Evolutionary conservation across 1,284 basidiomycete species (phyloP).

Genomic region (Vanrija sp.): DNA sequence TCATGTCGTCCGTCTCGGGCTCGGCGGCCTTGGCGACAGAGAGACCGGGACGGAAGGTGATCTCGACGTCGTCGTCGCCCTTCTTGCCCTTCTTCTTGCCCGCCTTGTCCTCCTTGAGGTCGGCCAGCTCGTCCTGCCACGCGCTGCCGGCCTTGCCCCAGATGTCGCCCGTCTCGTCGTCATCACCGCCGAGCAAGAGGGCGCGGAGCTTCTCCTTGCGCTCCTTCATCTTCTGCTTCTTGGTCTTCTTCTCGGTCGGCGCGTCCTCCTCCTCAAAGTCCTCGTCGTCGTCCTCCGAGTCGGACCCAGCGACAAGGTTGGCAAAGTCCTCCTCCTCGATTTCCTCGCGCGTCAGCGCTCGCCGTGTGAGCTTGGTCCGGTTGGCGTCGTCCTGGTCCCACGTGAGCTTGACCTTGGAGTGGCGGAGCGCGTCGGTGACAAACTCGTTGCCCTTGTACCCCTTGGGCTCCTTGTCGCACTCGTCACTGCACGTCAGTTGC

Average conservation of each 20-base stretch:
- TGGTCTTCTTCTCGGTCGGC: constrained; percentile 34
- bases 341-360: constrained; percentile 71
- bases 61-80: constrained; percentile 73
- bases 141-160: constrained; percentile 58
- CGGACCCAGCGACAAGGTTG: constrained; percentile 74
- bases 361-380: constrained; percentile 73
- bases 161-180: constrained; percentile 58
- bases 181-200: constrained; percentile 63
- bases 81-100: constrained; percentile 19
- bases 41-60: constrained; percentile 85
- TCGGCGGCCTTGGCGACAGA: constrained; percentile 47
- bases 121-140: constrained; percentile 22
- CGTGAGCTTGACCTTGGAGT: constrained; percentile 95
- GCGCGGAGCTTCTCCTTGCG: constrained; percentile 63
- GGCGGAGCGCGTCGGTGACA: constrained; percentile 92
- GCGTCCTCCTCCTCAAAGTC: constrained; percentile 47
- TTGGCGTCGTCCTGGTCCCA: constrained; percentile 99
- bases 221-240: constrained; percentile 49
- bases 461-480: constrained; percentile 65
- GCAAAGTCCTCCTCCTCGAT: constrained; percentile 85
- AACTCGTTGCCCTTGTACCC: constrained; percentile 86
- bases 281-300: constrained; percentile 53
- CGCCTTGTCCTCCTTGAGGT: constrained; percentile 50
- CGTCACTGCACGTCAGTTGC: constrained; percentile 58
- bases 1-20: constrained; percentile 61